Evolutionary conservation across 495 filamentous ascomycete genomes (phyloP).

Genomic region (Lophiostoma macrostomum): DNA sequence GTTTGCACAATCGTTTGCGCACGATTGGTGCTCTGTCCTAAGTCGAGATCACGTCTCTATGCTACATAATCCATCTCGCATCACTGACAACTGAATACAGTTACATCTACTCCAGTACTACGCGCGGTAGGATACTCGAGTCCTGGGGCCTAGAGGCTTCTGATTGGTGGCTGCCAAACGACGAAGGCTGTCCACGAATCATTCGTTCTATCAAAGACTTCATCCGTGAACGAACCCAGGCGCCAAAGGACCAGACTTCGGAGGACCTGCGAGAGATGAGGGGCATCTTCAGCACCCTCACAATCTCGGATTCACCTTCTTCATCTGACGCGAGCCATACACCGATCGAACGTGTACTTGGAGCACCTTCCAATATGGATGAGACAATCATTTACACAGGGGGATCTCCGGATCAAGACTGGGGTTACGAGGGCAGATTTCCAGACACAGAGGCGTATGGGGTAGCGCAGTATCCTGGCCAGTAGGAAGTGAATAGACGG

Average conservation of each 20-base stretch:
- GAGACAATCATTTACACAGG: constrained; percentile 31
- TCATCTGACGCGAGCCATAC: background rate
- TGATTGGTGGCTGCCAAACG: constrained; percentile 84
- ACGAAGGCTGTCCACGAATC: constrained; percentile 68
- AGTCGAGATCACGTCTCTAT: background rate
- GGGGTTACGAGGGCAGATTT: constrained; percentile 18
- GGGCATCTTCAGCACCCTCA: constrained; percentile 55
- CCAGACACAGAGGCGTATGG: constrained; percentile 7
- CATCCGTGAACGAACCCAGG: constrained; percentile 63
- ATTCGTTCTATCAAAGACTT: constrained; percentile 73
- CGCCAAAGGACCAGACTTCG: constrained; percentile 58
- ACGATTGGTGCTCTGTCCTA: background rate
- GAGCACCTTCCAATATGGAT: constrained; percentile 13
- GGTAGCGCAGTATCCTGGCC: constrained; percentile 5
- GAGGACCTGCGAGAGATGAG: constrained; percentile 74
- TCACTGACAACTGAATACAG: constrained; percentile 47
- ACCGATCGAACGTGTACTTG: constrained; percentile 10
- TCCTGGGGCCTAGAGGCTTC: constrained; percentile 66
- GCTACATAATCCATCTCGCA: background rate
- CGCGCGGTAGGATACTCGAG: constrained; percentile 69
- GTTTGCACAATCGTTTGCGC: constrained; percentile 8
- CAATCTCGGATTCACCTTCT: constrained; percentile 28
- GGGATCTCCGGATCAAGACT: constrained; percentile 25
- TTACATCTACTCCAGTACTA: constrained; percentile 73
- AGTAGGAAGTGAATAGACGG: constrained; percentile 4